phyloP scores from a whole-genome alignment of 768 basidiomycete species.

The Cystobasidium ongulense region DNA sequence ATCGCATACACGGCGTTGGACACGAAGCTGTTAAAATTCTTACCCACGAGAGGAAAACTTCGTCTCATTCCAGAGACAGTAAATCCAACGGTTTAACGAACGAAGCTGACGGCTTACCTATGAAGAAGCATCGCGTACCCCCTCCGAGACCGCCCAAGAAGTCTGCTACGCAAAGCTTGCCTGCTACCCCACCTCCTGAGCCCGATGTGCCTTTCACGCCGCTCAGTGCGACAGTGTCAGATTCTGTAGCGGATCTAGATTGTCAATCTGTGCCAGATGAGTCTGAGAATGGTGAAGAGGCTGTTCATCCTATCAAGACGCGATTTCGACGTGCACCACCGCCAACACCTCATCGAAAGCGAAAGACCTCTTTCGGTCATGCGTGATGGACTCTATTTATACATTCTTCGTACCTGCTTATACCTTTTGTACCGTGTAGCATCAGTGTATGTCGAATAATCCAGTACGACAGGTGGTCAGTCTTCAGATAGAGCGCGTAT shows the following conservation, averaged over 20 bases:
- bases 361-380: not conserved
- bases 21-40: not conserved
- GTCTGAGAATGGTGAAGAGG: not conserved
- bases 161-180: not conserved
- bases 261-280: not conserved
- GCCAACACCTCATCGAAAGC: not conserved
- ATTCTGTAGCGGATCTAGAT: not conserved
- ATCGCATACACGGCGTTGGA: not conserved
- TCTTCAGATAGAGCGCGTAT: too few species aligned
- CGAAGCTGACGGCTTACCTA: not conserved
- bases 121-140: conserved; percentile 3
- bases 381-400: not conserved
- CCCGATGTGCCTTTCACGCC: not conserved
- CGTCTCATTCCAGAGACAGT: not conserved
- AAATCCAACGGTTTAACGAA: not conserved
- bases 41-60: not conserved
- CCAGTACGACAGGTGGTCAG: too few species aligned
- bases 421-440: too few species aligned
- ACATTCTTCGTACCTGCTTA: too few species aligned
- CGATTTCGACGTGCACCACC: not conserved
- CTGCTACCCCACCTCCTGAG: not conserved
- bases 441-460: too few species aligned
- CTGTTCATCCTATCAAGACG: not conserved
- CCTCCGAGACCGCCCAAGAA: not conserved
- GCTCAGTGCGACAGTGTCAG: not conserved